phyloP scores from a whole-genome alignment of 805 yeast species.

The Kodamaea sagamina region DNA sequence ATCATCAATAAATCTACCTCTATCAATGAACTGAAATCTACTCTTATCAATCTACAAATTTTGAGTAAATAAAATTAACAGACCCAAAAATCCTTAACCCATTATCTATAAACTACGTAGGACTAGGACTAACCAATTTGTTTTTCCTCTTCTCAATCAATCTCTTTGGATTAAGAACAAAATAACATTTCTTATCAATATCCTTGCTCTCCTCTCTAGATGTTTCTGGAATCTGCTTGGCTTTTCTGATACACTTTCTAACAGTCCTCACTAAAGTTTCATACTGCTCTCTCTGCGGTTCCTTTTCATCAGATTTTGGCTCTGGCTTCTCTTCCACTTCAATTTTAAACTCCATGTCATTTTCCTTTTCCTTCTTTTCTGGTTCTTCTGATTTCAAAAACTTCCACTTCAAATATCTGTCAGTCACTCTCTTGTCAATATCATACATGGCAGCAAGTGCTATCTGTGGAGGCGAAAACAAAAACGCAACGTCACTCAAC shows the following conservation, averaged over 20 bases:
- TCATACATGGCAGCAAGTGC: conserved; percentile 83
- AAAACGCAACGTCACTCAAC: conserved; percentile 72
- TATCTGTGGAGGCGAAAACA: conserved; percentile 92
- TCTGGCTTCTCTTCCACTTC: conserved; percentile 17
- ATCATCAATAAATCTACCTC: too few species aligned
- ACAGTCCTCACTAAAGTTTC: conserved; percentile 49
- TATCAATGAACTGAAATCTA: too few species aligned
- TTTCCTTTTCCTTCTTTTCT: conserved; percentile 11
- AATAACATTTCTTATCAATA: conserved; percentile 65
- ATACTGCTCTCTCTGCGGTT: conserved; percentile 31
- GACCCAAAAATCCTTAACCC: too few species aligned
- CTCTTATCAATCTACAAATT: too few species aligned
- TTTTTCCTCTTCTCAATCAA: conserved; percentile 47
- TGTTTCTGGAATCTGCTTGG: conserved; percentile 47
- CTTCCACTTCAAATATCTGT: conserved; percentile 66
- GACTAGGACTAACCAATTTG: conserved; percentile 6
- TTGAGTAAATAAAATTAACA: too few species aligned
- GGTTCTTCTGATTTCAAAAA: conserved; percentile 35
- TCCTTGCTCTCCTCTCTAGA: conserved; percentile 61
- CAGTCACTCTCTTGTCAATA: conserved; percentile 62
- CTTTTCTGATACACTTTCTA: conserved; percentile 48
- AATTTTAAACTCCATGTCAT: conserved; percentile 15
- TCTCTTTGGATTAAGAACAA: conserved; percentile 59
- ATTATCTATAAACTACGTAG: neutral
- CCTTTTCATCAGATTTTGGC: conserved; percentile 12